Conservation (phyloP, 1,139 yeast species). For the Candida sanyaensis region DNA sequence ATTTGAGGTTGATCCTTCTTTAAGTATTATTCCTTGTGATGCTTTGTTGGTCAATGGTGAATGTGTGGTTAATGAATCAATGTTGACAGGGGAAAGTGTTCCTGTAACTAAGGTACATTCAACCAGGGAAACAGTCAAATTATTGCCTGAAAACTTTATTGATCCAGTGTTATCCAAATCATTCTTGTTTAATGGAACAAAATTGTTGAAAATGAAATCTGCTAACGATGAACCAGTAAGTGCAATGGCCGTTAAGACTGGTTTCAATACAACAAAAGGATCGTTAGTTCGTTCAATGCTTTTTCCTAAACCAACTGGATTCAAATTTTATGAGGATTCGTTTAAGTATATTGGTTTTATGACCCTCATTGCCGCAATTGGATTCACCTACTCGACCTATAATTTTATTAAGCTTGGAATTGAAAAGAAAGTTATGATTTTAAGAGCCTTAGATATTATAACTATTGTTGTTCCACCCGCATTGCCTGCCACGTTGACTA, state of each 20-base stretch:
- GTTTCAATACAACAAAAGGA: conserved; percentile 96
- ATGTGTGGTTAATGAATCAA: conserved; percentile 90
- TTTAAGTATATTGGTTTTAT: conserved; percentile 94
- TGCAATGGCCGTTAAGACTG: conserved; percentile 87
- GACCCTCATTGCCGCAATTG: conserved; percentile 82
- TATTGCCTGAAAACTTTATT: conserved; percentile 59
- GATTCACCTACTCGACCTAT: conserved; percentile 80
- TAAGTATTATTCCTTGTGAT: conserved; percentile 81
- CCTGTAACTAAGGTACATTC: conserved; percentile 86
- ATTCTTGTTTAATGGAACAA: conserved; percentile 85
- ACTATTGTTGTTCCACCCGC: conserved; percentile 99
- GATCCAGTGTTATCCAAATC: conserved; percentile 71
- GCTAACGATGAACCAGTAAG: conserved; percentile 70
- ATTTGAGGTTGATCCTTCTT: conserved; percentile 86
- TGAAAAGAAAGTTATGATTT: conserved; percentile 65
- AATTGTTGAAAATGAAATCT: conserved; percentile 76
- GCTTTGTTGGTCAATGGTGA: conserved; percentile 86
- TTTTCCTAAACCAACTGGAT: conserved; percentile 92
- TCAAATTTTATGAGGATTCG: conserved; percentile 91
- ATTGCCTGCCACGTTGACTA: conserved; percentile 92
- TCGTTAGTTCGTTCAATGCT: conserved; percentile 91
- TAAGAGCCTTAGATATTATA: conserved; percentile 89
- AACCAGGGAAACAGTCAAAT: conserved; percentile 57
- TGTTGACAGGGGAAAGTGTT: conserved; percentile 97
- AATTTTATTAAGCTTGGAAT: conserved; percentile 80